A percentile compares a stretch with the other conserved stretches of the same genome.
Conservation (phyloP, 2,329 filamentous ascomycete species). For the Verticillium tricorpus region DNA sequence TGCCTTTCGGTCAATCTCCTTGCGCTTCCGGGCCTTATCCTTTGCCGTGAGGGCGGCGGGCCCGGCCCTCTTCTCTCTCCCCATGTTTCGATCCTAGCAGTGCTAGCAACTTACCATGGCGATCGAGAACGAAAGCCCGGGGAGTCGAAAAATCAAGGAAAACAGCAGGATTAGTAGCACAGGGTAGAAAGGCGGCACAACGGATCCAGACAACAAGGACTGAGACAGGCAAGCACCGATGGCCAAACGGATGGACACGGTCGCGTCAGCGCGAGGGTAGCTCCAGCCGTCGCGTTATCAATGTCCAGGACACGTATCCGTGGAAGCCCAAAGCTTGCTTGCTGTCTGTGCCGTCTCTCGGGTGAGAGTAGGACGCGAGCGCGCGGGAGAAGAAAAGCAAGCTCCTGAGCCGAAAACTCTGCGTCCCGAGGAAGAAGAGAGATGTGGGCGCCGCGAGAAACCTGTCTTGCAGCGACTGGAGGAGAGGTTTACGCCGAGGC, state of each 20-base stretch:
- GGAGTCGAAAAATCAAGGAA: background rate
- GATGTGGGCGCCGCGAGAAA: background rate
- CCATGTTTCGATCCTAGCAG: slow-evolving; percentile 7
- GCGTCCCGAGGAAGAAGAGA: background rate
- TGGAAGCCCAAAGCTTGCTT: background rate
- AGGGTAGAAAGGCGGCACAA: slow-evolving; percentile 1
- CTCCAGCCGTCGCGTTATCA: background rate
- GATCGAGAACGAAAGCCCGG: background rate
- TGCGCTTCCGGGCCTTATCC: slow-evolving; percentile 10
- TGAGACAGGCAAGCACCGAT: background rate
- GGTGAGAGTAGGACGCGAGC: background rate
- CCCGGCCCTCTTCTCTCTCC: slow-evolving; percentile 13
- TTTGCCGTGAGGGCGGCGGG: slow-evolving; percentile 8
- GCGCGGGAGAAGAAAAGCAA: background rate
- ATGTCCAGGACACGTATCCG: background rate
- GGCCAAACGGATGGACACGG: background rate
- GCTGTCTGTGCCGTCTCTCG: background rate
- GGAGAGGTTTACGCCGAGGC: background rate
- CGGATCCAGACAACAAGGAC: background rate
- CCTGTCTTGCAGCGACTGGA: background rate
- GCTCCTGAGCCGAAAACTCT: background rate
- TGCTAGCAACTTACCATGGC: slow-evolving; percentile 11
- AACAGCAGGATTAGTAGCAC: background rate
- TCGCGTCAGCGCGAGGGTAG: background rate
- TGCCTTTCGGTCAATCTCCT: slow-evolving; percentile 21